Conservation (phyloP, 805 yeast genomes). For the Starmerella ratchasimensis region DNA sequence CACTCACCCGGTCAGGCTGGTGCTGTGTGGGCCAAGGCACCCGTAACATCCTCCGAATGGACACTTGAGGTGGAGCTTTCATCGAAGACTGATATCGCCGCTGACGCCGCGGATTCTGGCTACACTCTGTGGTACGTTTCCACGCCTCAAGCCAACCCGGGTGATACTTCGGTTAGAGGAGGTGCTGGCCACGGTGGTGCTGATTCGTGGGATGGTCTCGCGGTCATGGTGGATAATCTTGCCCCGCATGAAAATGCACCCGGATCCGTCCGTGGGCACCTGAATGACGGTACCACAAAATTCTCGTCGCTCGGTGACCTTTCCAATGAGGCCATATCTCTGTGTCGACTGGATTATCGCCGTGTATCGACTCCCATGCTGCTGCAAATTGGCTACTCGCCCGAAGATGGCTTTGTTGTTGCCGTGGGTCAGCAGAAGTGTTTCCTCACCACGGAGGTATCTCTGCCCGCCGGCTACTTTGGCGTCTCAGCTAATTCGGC, state of each 20-base stretch:
- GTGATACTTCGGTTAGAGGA: slow-evolving; percentile 8
- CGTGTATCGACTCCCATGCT: slow-evolving; percentile 23
- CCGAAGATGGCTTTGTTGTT: slow-evolving; percentile 24
- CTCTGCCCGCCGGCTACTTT: slow-evolving; percentile 25
- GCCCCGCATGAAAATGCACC: slow-evolving; percentile 9
- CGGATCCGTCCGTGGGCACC: slow-evolving; percentile 29
- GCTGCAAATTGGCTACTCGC: slow-evolving; percentile 25
- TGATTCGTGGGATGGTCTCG: slow-evolving; percentile 31
- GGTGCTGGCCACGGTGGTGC: slow-evolving; percentile 29
- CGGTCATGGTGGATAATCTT: slow-evolving; percentile 28
- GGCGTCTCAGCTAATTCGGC: slow-evolving; percentile 27
- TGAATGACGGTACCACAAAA: slow-evolving; percentile 27
- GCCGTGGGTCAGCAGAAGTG: slow-evolving; percentile 30
- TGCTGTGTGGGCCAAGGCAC: slow-evolving; percentile 25
- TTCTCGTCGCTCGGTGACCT: slow-evolving; percentile 21
- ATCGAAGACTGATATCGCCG: slow-evolving; percentile 14
- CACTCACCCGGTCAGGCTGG: slow-evolving; percentile 17
- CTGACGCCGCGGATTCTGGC: slow-evolving; percentile 24
- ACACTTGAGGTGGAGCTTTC: slow-evolving; percentile 26
- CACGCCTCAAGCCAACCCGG: slow-evolving; percentile 10
- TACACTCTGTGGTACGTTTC: slow-evolving; percentile 28
- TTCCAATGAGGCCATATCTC: slow-evolving; percentile 25
- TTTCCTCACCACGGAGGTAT: slow-evolving; percentile 24
- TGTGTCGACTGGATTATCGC: slow-evolving; percentile 28
- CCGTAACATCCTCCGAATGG: slow-evolving; percentile 26